A percentile compares a stretch with the other conserved stretches of the same genome.
These are phyloP conservation scores for Ascocoryne sarcoides DNA, from an alignment of 2,329 filamentous ascomycete species.

Conservation along the genomic window DNA sequence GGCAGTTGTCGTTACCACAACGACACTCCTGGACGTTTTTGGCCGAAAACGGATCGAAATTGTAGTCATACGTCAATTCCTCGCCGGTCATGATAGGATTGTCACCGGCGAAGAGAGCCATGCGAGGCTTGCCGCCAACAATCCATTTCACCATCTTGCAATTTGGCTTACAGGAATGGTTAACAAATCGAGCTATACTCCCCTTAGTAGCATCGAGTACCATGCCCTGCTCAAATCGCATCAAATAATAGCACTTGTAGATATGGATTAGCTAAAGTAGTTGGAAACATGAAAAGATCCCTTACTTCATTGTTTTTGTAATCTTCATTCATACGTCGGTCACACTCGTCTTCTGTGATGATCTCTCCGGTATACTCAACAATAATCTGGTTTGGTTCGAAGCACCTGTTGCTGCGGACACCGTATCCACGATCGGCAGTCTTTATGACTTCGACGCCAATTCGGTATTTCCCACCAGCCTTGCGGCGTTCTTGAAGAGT, in stretches of 20 bases:
- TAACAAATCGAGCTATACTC: constrained; percentile 94
- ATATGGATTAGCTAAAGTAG: constrained; percentile 10
- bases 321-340: constrained; percentile 82
- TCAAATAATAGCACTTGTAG: constrained; percentile 84
- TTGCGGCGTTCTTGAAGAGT: constrained; percentile 67
- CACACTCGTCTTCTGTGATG: constrained; percentile 88
- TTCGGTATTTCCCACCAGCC: constrained; percentile 74
- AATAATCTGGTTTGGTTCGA: constrained; percentile 86
- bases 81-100: constrained; percentile 87
- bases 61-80: constrained; percentile 90
- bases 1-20: constrained; percentile 54
- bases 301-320: constrained; percentile 90
- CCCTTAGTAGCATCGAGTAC: constrained; percentile 96
- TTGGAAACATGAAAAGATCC: constrained; percentile 9
- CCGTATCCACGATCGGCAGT: constrained; percentile 83
- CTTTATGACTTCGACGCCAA: constrained; percentile 92
- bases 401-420: constrained; percentile 81
- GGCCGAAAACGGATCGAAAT: constrained; percentile 60
- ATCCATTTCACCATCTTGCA: constrained; percentile 98
- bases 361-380: constrained; percentile 98
- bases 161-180: constrained; percentile 94
- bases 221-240: constrained; percentile 98
- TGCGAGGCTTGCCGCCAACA: constrained; percentile 83
- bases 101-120: constrained; percentile 93
- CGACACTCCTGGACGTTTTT: constrained; percentile 61